Base-by-base conservation (phyloP, 768 basidiomycete genomes). In the Podaxis rugospora region DNA sequence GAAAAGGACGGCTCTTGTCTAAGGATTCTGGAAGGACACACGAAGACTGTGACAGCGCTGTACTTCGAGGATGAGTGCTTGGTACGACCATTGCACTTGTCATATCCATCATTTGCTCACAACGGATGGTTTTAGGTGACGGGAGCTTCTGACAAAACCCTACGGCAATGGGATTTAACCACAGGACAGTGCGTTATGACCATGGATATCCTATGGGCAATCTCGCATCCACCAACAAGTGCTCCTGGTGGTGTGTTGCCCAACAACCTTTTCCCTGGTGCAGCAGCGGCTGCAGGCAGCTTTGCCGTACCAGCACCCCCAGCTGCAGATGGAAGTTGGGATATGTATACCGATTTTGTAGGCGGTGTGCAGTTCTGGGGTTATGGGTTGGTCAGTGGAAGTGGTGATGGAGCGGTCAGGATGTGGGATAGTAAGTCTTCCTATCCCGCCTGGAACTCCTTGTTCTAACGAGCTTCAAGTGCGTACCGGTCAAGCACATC, bases 171-270 rank as follows among this genome's bases (percentile, higher is more conserved):
- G 97, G 97, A 98, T 70, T 84, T 98, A 57, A 85, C 84, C 18
- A 98, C 97, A 0, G 97, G 96, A 5, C 97, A 98, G 79, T 99
- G 97, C 74, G 89, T 98, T 50, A 89, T 97, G 80, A 96, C 96
- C 23, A 99, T 99, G 97, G 97, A 99, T 73, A 97, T 99, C 64
- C 86, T 99, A 25, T 99, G 97, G 97, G 97, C 96, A 1, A 96
- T 98, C 66, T 94, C 93, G 9, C 96, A 98, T 74, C 87, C 94
- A 2, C 81, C 88, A 40, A 70, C 76, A 25, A 68, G 79, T 10
- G 71, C 72, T 14, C 69, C 81, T 21, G 75, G 78, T 16, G 71
- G 67, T 47, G 72, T 74, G 1, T 61, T 82, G 35, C 72, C 81
- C 7, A 77, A 72, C 62, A 77, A 77, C 62, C 67, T 81, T 14